Evolutionary conservation across 2,329 filamentous ascomycete species (phyloP).

Genomic region (Knufia fluminis): DNA sequence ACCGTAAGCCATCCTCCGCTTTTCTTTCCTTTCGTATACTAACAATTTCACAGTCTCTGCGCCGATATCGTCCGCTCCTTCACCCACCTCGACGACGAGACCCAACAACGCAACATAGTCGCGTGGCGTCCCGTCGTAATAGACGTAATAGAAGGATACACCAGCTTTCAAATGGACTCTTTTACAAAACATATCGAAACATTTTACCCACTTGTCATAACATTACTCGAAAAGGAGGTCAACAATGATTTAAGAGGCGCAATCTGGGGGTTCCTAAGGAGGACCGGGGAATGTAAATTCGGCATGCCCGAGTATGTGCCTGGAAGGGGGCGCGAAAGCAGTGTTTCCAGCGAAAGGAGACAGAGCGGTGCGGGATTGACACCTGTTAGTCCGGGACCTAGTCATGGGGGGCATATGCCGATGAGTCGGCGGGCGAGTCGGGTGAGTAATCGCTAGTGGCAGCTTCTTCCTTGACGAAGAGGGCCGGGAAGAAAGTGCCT

Average conservation of each 20-base stretch:
- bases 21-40: constrained; percentile 13
- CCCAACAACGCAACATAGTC: constrained; percentile 90
- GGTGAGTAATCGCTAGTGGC: constrained; percentile 6
- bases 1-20: constrained; percentile 44
- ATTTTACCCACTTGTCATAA: constrained; percentile 81
- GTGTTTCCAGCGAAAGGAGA: constrained; percentile 10
- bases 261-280: constrained; percentile 65
- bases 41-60: constrained; percentile 53
- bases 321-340: constrained; percentile 16
- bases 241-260: constrained; percentile 68
- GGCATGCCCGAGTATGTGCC: constrained; percentile 32
- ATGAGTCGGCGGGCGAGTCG: constrained; percentile 5
- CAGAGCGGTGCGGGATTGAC: not conserved
- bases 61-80: constrained; percentile 87
- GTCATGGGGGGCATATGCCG: not conserved
- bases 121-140: constrained; percentile 97
- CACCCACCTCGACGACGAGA: constrained; percentile 81
- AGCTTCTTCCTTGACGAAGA: not conserved
- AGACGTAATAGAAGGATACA: constrained; percentile 89
- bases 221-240: constrained; percentile 73
- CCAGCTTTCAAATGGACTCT: constrained; percentile 67
- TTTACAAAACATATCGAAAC: constrained; percentile 70
- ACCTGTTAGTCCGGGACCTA: not conserved
- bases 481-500: no score
- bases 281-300: constrained; percentile 68